phyloP scores from a whole-genome alignment of 139 green algal genomes.

The Ostreobium quekettii region DNA sequence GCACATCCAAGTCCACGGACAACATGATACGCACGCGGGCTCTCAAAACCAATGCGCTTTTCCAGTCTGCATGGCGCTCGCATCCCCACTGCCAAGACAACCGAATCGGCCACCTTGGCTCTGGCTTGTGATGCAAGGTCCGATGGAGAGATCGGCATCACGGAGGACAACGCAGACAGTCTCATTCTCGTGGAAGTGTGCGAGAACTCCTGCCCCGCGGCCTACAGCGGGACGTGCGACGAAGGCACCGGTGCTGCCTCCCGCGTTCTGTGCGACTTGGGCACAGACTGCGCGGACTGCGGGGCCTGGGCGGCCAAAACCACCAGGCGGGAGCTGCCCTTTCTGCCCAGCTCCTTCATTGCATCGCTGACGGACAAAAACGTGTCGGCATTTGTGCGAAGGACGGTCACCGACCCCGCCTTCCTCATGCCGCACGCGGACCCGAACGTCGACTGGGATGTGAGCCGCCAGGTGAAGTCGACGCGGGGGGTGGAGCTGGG shows the following conservation, averaged over 20 bases:
- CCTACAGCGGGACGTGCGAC: constrained; percentile 1
- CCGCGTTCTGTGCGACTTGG: constrained; percentile 56
- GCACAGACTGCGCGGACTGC: constrained; percentile 70
- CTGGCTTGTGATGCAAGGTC: too few relatives aligned
- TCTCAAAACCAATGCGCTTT: too few relatives aligned
- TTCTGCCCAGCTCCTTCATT: neutral
- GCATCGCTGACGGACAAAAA: neutral
- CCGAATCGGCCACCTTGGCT: too few relatives aligned
- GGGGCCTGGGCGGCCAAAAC: constrained; percentile 36
- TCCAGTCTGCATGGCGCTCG: too few relatives aligned
- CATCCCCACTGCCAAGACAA: too few relatives aligned
- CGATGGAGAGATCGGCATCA: too few relatives aligned
- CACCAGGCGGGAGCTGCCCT: neutral
- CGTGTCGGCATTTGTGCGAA: neutral
- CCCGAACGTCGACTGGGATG: constrained; percentile 46
- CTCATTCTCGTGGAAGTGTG: too few relatives aligned
- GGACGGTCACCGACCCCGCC: constrained; percentile 12
- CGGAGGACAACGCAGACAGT: too few relatives aligned
- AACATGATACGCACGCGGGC: too few relatives aligned
- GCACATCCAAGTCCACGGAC: too few relatives aligned
- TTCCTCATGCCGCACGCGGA: constrained; percentile 55
- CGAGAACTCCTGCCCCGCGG: neutral
- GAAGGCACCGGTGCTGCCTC: constrained; percentile 10
- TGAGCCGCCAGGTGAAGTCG: constrained; percentile 34
- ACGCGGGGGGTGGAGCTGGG: constrained; percentile 38